A percentile compares a stretch with the other conserved stretches of the same genome.
Conservation (phyloP, 176 grass and related monocot species). For the Oryza australiensis region DNA sequence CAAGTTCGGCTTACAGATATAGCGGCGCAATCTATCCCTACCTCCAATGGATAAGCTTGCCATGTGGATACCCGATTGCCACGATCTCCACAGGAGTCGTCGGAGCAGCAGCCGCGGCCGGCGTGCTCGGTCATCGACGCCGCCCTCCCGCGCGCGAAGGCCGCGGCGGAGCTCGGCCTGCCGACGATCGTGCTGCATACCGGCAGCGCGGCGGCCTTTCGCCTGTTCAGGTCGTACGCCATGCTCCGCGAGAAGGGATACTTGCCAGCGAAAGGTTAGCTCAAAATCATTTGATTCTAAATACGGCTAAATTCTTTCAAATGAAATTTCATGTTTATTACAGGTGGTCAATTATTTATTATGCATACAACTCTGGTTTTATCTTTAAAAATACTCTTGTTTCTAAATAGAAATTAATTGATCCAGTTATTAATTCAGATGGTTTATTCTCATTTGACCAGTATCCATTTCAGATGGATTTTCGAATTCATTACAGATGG, state of each 20-base stretch:
- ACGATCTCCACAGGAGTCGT: too few relatives aligned
- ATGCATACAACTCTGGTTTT: too few relatives aligned
- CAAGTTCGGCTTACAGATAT: too few relatives aligned
- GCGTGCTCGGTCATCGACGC: slow-evolving; percentile 26
- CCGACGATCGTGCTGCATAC: slow-evolving; percentile 31
- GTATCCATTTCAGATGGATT: not conserved
- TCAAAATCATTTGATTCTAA: not conserved
- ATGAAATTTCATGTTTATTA: not conserved
- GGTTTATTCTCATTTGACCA: too few relatives aligned
- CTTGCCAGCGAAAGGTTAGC: slow-evolving; percentile 18
- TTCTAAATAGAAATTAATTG: too few relatives aligned
- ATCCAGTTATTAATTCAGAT: too few relatives aligned
- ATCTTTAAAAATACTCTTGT: too few relatives aligned
- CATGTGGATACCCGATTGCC: too few relatives aligned
- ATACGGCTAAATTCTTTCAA: not conserved
- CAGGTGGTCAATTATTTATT: too few relatives aligned
- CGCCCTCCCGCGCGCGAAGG: not conserved
- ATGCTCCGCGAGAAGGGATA: slow-evolving; percentile 41
- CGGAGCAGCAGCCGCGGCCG: not conserved
- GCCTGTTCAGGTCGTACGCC: slow-evolving; percentile 14
- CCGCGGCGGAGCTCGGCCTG: not conserved
- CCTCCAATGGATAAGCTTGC: too few relatives aligned
- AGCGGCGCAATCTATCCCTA: too few relatives aligned
- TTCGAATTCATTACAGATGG: not conserved
- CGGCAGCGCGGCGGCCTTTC: not conserved